Percentiles rank a stretch among this genome's conserved stretches.
These are phyloP conservation scores for Metschnikowia matae DNA, from an alignment of 805 yeast species.

Conservation along the genomic window DNA sequence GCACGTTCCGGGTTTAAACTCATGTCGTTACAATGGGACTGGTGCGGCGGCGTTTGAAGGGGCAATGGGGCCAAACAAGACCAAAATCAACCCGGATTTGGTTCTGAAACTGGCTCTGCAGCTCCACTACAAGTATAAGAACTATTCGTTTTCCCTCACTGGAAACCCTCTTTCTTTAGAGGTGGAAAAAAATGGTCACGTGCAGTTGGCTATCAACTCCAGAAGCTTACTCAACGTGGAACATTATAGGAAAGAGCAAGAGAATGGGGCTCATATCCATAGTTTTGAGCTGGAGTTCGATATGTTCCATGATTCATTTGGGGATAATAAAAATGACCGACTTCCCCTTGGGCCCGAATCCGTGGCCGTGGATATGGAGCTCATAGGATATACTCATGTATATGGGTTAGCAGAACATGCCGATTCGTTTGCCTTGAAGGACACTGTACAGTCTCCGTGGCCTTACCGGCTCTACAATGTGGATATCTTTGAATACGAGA, in stretches of 20 bases:
- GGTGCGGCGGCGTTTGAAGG: constrained; percentile 24
- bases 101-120: constrained; percentile 6
- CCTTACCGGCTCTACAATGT: constrained; percentile 91
- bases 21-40: constrained; percentile 39
- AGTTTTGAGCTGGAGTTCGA: constrained; percentile 61
- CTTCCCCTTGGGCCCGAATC: constrained; percentile 87
- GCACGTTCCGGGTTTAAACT: constrained; percentile 41
- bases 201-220: constrained; percentile 62
- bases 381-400: constrained; percentile 56
- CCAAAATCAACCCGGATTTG: neutral
- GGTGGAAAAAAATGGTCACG: constrained; percentile 42
- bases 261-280: constrained; percentile 24
- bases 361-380: constrained; percentile 70
- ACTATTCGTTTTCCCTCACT: constrained; percentile 42
- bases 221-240: constrained; percentile 73
- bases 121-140: constrained; percentile 33
- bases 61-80: neutral
- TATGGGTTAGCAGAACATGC: constrained; percentile 99
- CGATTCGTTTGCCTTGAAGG: constrained; percentile 67
- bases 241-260: constrained; percentile 54
- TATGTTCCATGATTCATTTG: constrained; percentile 67
- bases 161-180: constrained; percentile 49
- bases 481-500: constrained; percentile 91
- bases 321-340: constrained; percentile 60
- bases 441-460: constrained; percentile 51